These are phyloP conservation scores for Rosa lucieae DNA, from an alignment of 306 rosid species.

Conservation along the genomic window DNA sequence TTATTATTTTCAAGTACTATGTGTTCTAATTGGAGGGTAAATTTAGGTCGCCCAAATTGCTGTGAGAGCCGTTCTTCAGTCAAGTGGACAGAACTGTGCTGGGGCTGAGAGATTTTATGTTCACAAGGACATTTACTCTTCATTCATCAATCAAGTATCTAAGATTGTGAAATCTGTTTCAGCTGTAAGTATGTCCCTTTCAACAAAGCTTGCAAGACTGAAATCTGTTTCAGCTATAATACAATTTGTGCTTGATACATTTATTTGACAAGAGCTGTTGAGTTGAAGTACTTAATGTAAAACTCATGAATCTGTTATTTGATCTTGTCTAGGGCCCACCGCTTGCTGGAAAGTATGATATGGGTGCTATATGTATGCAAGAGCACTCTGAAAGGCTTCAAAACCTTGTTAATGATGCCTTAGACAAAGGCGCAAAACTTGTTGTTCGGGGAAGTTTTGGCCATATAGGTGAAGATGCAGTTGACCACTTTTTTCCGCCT, in stretches of 20 bases:
- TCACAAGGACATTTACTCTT: conserved; percentile 67
- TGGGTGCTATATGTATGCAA: conserved; percentile 95
- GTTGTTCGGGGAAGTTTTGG: conserved; percentile 89
- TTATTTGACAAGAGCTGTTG: neutral
- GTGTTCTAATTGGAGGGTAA: conserved; percentile 22
- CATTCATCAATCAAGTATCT: conserved; percentile 71
- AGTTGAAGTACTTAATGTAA: neutral
- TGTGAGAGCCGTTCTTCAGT: conserved; percentile 86
- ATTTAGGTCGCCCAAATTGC: conserved; percentile 89
- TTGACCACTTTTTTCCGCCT: conserved; percentile 88
- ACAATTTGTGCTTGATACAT: neutral
- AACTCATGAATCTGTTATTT: conserved; percentile 14
- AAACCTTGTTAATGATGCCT: conserved; percentile 76
- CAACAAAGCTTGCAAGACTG: conserved; percentile 12
- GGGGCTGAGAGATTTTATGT: conserved; percentile 98
- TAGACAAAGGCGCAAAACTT: conserved; percentile 88
- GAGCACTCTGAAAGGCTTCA: conserved; percentile 96
- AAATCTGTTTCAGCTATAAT: neutral
- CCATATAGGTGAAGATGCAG: conserved; percentile 84
- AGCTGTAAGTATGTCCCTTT: conserved; percentile 59
- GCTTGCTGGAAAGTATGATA: conserved; percentile 78
- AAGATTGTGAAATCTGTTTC: conserved; percentile 78
- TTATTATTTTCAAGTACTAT: neutral
- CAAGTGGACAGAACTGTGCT: conserved; percentile 97
- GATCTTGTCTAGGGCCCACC: conserved; percentile 77